Percentiles rank a stretch among this genome's conserved stretches.
Evolutionary conservation across 1,139 yeast genomes (phyloP).

Genomic region (Hansenula lynferdii): DNA sequence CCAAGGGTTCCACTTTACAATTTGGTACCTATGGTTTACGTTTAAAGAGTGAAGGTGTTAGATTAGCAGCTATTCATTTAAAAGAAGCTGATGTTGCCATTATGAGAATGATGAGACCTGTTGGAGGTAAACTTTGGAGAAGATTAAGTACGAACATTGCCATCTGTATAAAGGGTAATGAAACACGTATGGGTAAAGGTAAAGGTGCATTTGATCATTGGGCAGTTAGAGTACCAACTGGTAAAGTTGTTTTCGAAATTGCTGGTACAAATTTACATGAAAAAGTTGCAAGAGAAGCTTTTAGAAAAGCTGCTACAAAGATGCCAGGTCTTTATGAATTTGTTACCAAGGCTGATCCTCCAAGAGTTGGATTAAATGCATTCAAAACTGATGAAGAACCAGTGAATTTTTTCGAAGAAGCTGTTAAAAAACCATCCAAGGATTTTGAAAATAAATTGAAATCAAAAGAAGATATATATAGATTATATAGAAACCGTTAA

Average conservation of each 20-base stretch:
- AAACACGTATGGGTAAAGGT: slow-evolving; percentile 99
- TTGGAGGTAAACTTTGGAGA: slow-evolving; percentile 67
- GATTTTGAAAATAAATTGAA: slow-evolving; percentile 46
- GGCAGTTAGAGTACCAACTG: slow-evolving; percentile 96
- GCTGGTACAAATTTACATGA: slow-evolving; percentile 71
- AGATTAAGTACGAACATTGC: slow-evolving; percentile 84
- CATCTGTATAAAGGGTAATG: slow-evolving; percentile 95
- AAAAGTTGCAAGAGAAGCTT: slow-evolving; percentile 84
- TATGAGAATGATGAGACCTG: slow-evolving; percentile 74
- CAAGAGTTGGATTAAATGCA: slow-evolving; percentile 65
- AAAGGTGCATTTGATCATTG: slow-evolving; percentile 97
- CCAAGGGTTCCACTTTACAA: slow-evolving; percentile 76
- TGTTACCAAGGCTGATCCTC: slow-evolving; percentile 57
- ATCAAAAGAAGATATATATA: slow-evolving; percentile 47
- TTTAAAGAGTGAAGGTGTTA: slow-evolving; percentile 77
- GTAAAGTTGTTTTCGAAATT: slow-evolving; percentile 86
- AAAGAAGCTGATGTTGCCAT: slow-evolving; percentile 88
- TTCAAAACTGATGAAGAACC: slow-evolving; percentile 37
- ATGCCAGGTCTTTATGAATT: slow-evolving; percentile 92
- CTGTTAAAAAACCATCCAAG: slow-evolving; percentile 62
- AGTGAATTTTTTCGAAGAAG: slow-evolving; percentile 49
- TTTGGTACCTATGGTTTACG: slow-evolving; percentile 88
- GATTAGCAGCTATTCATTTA: slow-evolving; percentile 86
- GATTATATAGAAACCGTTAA: slow-evolving; percentile 55
- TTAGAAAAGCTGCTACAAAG: slow-evolving; percentile 87